Evolutionary conservation across 202 grass and related monocot species (phyloP).

Genomic region (Musa balbisiana): DNA sequence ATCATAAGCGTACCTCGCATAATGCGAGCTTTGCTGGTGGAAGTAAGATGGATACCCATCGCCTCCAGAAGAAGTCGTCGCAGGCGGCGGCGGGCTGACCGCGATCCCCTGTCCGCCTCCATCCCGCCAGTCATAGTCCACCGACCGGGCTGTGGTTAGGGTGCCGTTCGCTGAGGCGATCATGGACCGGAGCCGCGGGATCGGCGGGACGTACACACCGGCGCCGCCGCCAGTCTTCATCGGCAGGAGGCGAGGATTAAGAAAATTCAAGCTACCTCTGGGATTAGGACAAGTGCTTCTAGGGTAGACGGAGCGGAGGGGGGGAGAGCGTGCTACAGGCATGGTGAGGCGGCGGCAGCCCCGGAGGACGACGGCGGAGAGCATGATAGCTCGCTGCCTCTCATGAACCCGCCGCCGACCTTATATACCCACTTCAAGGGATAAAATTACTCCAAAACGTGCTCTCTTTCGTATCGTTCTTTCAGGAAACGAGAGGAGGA

Average conservation of each 20-base stretch:
- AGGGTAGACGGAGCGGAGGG: neutral
- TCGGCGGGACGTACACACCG: conserved; percentile 79
- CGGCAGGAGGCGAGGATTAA: neutral
- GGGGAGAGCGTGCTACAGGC: neutral
- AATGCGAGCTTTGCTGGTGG: conserved; percentile 56
- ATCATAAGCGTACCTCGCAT: conserved; percentile 52
- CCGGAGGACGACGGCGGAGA: conserved; percentile 52
- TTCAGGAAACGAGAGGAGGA: neutral
- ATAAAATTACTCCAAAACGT: neutral
- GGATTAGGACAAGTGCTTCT: conserved; percentile 12
- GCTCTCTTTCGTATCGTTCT: neutral
- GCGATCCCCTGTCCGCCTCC: conserved; percentile 25
- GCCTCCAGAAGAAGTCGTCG: neutral
- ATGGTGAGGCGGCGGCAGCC: conserved; percentile 32
- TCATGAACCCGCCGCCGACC: conserved; percentile 33
- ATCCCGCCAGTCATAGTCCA: conserved; percentile 41
- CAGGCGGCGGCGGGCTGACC: conserved; percentile 23
- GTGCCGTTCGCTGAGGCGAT: conserved; percentile 61
- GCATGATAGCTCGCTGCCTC: conserved; percentile 45
- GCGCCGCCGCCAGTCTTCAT: conserved; percentile 36
- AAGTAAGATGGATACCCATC: conserved; percentile 21
- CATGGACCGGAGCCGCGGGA: conserved; percentile 77
- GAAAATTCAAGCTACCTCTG: neutral
- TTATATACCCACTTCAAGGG: neutral
- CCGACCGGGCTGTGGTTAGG: conserved; percentile 38